phyloP scores from a whole-genome alignment of 1,284 basidiomycete species.

The Cryptococcus sp. region DNA sequence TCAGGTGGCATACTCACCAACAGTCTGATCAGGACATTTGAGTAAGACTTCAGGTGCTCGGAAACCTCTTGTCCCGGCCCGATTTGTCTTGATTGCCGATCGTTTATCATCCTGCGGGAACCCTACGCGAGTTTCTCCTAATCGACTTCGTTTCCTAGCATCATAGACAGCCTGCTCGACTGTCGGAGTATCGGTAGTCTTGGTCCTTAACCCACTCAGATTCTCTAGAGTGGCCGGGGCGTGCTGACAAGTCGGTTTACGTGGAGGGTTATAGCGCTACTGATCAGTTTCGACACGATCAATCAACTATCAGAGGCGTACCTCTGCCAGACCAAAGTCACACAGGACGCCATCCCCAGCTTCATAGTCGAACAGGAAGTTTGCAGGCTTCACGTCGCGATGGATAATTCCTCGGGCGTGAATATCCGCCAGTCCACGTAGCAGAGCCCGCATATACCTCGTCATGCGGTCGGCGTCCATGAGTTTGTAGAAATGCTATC shows the following conservation, averaged over 20 bases:
- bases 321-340: conserved; percentile 92
- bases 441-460: conserved; percentile 84
- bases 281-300: neutral
- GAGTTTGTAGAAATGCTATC: conserved; percentile 45
- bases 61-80: conserved; percentile 94
- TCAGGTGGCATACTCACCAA: conserved; percentile 57
- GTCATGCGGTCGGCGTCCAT: conserved; percentile 56
- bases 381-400: conserved; percentile 97
- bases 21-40: conserved; percentile 91
- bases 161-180: conserved; percentile 56
- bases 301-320: conserved; percentile 47
- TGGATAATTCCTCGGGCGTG: conserved; percentile 89
- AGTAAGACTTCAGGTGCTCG: conserved; percentile 93
- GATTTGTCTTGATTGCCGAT: conserved; percentile 86
- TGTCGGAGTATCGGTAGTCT: conserved; percentile 31
- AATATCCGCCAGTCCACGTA: conserved; percentile 83
- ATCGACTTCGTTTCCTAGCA: conserved; percentile 55
- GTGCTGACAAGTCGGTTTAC: conserved; percentile 62
- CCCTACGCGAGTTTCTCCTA: conserved; percentile 46
- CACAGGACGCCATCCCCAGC: conserved; percentile 82
- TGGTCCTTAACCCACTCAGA: conserved; percentile 60
- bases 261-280: conserved; percentile 47
- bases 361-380: conserved; percentile 89
- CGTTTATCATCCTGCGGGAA: conserved; percentile 49
- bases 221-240: conserved; percentile 57